Percentiles rank a stretch among this genome's conserved stretches.
Evolutionary conservation across 2,329 filamentous ascomycete genomes (phyloP).

Genomic region (Xylogone sp.): DNA sequence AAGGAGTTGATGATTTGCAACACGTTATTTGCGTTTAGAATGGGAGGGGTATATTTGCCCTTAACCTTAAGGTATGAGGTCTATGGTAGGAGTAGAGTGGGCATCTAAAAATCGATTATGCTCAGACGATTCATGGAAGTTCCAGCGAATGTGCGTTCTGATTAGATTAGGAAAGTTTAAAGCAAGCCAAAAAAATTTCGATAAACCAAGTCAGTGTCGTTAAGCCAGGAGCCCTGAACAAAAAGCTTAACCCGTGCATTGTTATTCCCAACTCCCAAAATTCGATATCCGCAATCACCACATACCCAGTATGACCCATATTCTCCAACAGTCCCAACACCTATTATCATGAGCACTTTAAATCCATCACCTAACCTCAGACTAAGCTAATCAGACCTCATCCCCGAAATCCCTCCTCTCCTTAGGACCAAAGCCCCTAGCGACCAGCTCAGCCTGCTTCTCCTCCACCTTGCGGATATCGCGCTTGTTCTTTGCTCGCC

Average conservation of each 20-base stretch:
- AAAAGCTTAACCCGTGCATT: too few relatives aligned
- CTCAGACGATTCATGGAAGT: background rate
- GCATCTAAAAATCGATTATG: background rate
- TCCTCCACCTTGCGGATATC: slow-evolving; percentile 5
- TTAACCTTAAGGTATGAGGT: background rate
- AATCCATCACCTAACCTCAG: too few relatives aligned
- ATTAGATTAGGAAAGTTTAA: background rate
- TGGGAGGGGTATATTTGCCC: background rate
- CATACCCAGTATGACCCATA: too few relatives aligned
- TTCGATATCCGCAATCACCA: too few relatives aligned
- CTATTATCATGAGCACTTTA: too few relatives aligned
- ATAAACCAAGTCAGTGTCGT: too few relatives aligned
- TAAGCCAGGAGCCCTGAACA: too few relatives aligned
- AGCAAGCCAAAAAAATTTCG: background rate
- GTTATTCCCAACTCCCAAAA: too few relatives aligned
- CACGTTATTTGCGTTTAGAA: background rate
- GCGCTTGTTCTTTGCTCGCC: slow-evolving; percentile 6
- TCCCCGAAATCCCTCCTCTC: slow-evolving; percentile 8
- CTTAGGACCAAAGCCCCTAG: too few relatives aligned
- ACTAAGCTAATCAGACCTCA: too few relatives aligned
- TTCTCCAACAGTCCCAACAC: too few relatives aligned
- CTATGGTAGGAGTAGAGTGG: background rate
- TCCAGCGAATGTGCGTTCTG: background rate
- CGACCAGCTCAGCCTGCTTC: slow-evolving; percentile 5
- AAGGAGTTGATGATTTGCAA: background rate